phyloP scores from a whole-genome alignment of 345 rosid species.

The Eucalyptus rudis region DNA sequence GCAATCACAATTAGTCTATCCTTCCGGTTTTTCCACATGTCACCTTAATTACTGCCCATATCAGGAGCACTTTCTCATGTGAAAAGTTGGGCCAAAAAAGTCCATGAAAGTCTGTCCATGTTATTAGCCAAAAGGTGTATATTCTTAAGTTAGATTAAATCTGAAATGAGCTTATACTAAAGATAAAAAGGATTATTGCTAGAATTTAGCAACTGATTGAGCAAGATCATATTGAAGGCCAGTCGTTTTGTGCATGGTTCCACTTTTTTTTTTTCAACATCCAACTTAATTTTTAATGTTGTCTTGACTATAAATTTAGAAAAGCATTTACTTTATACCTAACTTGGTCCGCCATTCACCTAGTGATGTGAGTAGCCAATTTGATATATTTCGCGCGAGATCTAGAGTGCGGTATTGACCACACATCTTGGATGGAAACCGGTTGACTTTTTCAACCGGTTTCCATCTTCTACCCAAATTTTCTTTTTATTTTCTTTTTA shows the following conservation, averaged over 20 bases:
- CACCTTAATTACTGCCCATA: background rate
- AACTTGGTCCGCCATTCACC: background rate
- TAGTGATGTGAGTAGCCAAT: background rate
- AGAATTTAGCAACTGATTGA: background rate
- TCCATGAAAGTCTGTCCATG: background rate
- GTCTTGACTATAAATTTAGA: background rate
- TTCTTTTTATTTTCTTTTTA: too few relatives aligned
- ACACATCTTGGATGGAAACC: too few relatives aligned
- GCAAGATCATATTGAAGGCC: background rate
- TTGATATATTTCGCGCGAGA: background rate
- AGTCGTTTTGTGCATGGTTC: background rate
- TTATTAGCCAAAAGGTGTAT: background rate
- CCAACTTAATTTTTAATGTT: background rate
- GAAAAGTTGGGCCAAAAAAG: background rate
- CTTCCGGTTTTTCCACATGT: background rate
- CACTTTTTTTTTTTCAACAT: background rate
- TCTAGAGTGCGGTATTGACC: too few relatives aligned
- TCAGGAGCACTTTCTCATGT: background rate
- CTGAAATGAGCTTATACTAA: background rate
- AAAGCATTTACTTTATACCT: background rate
- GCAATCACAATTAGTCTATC: background rate
- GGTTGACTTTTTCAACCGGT: too few relatives aligned
- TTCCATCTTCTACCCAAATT: too few relatives aligned
- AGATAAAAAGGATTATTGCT: background rate
- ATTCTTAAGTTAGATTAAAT: background rate